These are phyloP conservation scores for Neoboletus magnificus DNA, from an alignment of 768 basidiomycete genomes.

Conservation along the genomic window DNA sequence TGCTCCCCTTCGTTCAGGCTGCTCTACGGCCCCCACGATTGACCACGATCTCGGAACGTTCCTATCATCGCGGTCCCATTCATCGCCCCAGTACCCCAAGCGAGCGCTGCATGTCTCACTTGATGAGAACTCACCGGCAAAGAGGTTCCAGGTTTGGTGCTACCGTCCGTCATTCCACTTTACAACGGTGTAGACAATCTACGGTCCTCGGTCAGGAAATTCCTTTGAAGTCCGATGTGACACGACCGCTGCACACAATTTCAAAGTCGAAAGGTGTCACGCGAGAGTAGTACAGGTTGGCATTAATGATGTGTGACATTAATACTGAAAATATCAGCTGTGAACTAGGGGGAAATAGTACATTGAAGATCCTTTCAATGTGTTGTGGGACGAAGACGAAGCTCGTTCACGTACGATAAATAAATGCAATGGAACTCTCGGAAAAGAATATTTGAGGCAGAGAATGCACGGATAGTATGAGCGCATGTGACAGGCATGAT, in stretches of 20 bases:
- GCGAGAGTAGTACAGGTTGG: slow-evolving; percentile 24
- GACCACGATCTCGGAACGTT: background rate
- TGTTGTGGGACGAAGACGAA: slow-evolving; percentile 14
- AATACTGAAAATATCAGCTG: slow-evolving; percentile 24
- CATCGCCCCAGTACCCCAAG: background rate
- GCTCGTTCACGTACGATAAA: slow-evolving; percentile 19
- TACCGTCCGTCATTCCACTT: no score
- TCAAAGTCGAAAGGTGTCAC: background rate
- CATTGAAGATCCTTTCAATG: slow-evolving; percentile 30
- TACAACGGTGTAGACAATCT: no score
- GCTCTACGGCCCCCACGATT: background rate
- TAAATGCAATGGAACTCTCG: slow-evolving; percentile 14
- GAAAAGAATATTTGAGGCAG: slow-evolving; percentile 5
- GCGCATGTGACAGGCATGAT: background rate
- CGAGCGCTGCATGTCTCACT: background rate
- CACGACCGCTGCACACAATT: background rate
- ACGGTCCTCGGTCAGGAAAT: background rate
- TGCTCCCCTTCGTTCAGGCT: background rate
- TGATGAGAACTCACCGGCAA: background rate
- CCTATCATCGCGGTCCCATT: background rate
- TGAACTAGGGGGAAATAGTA: slow-evolving; percentile 27
- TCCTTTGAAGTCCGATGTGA: background rate
- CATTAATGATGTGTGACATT: slow-evolving; percentile 35
- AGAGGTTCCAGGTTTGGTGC: background rate
- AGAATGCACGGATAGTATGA: slow-evolving; percentile 7